Conservation (phyloP, 129 eudicot genomes). For the Saposhnikovia divaricata region DNA sequence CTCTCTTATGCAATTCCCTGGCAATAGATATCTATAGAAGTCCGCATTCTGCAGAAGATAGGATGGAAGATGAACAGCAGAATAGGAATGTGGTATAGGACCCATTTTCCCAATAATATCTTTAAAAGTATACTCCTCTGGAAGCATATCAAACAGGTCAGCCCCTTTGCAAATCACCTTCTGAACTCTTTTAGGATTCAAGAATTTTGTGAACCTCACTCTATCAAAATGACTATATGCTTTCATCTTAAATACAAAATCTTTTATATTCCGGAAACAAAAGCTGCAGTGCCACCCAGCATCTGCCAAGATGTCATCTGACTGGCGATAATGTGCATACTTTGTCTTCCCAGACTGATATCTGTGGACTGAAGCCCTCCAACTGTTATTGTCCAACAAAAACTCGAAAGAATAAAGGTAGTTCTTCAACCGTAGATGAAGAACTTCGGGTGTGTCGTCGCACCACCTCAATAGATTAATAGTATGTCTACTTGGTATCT, state of each 20-base stretch:
- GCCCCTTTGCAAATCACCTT: conserved; percentile 48
- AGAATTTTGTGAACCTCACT: conserved; percentile 42
- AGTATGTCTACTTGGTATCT: conserved; percentile 54
- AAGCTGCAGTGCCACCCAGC: conserved; percentile 77
- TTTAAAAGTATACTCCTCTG: conserved; percentile 54
- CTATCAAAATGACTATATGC: conserved; percentile 57
- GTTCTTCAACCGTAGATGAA: conserved; percentile 47
- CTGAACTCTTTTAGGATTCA: conserved; percentile 48
- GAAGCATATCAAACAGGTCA: conserved; percentile 55
- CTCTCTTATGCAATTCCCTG: conserved; percentile 54
- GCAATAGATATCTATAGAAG: conserved; percentile 41
- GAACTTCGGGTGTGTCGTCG: conserved; percentile 43
- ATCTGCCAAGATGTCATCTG: conserved; percentile 45
- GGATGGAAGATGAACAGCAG: conserved; percentile 58
- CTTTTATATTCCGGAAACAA: conserved; percentile 45
- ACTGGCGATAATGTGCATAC: conserved; percentile 54
- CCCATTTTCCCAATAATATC: conserved; percentile 64
- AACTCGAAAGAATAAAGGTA: conserved; percentile 55
- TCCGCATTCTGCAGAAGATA: conserved; percentile 53
- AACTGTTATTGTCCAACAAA: conserved; percentile 44
- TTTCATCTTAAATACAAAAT: conserved; percentile 58
- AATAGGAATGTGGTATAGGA: conserved; percentile 53
- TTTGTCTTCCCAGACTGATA: conserved; percentile 47
- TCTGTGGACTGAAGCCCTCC: conserved; percentile 58
- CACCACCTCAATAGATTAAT: conserved; percentile 64